Conservation (phyloP, 305 asterid genomes). For the Solanum chacoense region DNA sequence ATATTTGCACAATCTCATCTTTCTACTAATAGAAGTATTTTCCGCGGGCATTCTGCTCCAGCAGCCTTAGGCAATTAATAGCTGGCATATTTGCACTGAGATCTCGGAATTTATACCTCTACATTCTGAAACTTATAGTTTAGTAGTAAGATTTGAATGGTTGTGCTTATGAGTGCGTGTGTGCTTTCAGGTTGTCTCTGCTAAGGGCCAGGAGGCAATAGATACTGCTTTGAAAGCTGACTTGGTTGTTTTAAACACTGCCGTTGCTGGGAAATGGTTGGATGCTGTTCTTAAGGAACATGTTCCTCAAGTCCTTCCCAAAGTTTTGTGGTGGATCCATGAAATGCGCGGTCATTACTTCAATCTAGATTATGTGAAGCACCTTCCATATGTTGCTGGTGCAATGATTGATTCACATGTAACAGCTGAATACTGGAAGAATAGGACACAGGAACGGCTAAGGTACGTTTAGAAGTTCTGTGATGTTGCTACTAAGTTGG, state of each 20-base stretch:
- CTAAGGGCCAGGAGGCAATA: conserved; percentile 72
- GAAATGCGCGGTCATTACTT: conserved; percentile 99
- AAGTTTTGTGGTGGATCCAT: conserved; percentile 99
- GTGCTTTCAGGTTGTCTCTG: conserved; percentile 49
- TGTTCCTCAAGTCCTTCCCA: conserved; percentile 72
- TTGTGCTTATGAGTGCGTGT: background rate
- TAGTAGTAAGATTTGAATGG: background rate
- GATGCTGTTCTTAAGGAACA: conserved; percentile 78
- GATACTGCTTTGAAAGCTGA: conserved; percentile 78
- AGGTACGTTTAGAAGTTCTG: conserved; percentile 32
- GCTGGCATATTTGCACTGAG: background rate
- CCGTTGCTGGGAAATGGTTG: conserved; percentile 97
- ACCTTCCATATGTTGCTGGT: conserved; percentile 98
- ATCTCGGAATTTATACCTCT: background rate
- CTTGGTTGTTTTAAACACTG: conserved; percentile 77
- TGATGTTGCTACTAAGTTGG: background rate
- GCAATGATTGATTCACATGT: conserved; percentile 93
- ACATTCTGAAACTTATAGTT: background rate
- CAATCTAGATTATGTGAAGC: conserved; percentile 90
- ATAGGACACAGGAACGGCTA: conserved; percentile 68
- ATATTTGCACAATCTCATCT: background rate
- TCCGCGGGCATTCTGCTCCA: background rate
- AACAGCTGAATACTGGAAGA: conserved; percentile 89
- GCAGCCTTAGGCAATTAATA: background rate
- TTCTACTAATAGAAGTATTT: background rate